phyloP scores from a whole-genome alignment of 345 rosid genomes.

The Camelina neglecta region DNA sequence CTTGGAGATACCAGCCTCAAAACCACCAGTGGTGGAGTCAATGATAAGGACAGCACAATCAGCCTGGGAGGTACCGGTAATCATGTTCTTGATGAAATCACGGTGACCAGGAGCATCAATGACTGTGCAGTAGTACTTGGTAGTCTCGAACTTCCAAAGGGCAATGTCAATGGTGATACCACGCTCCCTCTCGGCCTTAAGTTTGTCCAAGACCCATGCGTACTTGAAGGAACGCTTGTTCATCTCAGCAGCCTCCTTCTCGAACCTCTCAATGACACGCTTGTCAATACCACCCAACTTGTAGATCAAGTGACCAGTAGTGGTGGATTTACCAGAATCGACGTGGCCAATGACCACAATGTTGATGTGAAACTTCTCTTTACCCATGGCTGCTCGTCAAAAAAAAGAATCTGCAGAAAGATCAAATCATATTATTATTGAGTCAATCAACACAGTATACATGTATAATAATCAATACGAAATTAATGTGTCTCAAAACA shows the following conservation, averaged over 20 bases:
- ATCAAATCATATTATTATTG: too few relatives aligned
- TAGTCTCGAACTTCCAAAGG: constrained; percentile 81
- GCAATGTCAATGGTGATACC: constrained; percentile 89
- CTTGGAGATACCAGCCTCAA: constrained; percentile 86
- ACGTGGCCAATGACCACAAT: constrained; percentile 85
- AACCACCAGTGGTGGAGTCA: constrained; percentile 86
- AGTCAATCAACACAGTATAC: too few relatives aligned
- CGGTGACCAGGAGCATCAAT: constrained; percentile 89
- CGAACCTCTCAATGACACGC: constrained; percentile 87
- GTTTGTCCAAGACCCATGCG: constrained; percentile 88
- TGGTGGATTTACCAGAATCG: constrained; percentile 79
- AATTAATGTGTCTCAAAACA: too few relatives aligned
- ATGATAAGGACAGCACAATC: constrained; percentile 83
- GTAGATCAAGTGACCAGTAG: constrained; percentile 90
- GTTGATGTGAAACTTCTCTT: constrained; percentile 75
- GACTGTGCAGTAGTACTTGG: constrained; percentile 80
- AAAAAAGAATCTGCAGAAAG: not conserved
- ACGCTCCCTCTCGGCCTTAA: constrained; percentile 87
- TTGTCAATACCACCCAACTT: constrained; percentile 95
- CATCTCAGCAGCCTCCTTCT: constrained; percentile 96
- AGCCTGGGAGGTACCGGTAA: constrained; percentile 85
- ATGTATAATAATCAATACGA: too few relatives aligned
- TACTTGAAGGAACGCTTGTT: constrained; percentile 90
- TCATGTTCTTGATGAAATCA: constrained; percentile 85
- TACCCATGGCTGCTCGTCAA: constrained; percentile 57